phyloP scores from a whole-genome alignment of 306 rosid genomes.

The Mimosa pudica region DNA sequence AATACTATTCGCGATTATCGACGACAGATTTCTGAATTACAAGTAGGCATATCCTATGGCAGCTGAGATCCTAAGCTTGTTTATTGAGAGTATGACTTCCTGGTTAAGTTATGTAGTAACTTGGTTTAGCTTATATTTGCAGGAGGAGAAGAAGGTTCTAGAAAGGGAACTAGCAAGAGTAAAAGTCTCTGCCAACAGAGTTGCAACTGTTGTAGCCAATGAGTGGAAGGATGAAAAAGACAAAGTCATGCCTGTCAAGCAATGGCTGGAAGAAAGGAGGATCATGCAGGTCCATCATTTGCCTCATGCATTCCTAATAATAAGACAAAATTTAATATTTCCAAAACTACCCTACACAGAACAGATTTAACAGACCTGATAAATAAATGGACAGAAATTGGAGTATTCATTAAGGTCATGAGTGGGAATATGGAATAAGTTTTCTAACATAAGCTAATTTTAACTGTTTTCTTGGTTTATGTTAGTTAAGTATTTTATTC shows the following conservation, averaged over 20 bases:
- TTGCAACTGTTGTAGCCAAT: slow-evolving; percentile 82
- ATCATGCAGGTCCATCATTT: slow-evolving; percentile 65
- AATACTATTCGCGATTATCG: slow-evolving; percentile 75
- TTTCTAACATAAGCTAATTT: background rate
- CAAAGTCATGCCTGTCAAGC: slow-evolving; percentile 92
- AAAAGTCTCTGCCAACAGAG: slow-evolving; percentile 79
- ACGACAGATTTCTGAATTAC: slow-evolving; percentile 68
- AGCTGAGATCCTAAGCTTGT: background rate
- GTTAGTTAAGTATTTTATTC: background rate
- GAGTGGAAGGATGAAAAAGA: slow-evolving; percentile 97
- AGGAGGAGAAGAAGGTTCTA: slow-evolving; percentile 91
- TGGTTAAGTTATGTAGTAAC: slow-evolving; percentile 34
- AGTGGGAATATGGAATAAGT: background rate
- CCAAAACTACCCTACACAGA: background rate
- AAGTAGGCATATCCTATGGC: slow-evolving; percentile 47
- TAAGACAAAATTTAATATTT: background rate
- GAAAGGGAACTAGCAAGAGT: slow-evolving; percentile 90
- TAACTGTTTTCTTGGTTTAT: background rate
- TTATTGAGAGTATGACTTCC: slow-evolving; percentile 2
- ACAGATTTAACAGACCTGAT: background rate
- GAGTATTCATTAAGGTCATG: background rate
- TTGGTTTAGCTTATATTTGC: slow-evolving; percentile 32
- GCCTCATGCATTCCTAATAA: too few species aligned
- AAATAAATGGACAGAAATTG: background rate
- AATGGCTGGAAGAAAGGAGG: slow-evolving; percentile 94